Evolutionary conservation across 371 early-diverging fungal species (phyloP).

Genomic region (Actinomortierella ambigua): DNA sequence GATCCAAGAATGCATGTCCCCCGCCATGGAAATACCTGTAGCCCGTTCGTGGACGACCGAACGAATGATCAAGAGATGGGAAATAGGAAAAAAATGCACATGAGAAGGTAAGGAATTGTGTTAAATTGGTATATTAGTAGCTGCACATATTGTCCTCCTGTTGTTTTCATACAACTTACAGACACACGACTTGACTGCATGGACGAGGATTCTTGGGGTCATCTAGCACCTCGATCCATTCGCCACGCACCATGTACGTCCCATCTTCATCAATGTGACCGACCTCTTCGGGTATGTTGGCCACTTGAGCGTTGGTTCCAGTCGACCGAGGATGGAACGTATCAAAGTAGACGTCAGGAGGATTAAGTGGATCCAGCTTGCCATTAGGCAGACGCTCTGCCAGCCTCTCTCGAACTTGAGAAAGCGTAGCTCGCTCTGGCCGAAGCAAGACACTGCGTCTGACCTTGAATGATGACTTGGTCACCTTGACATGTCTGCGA

Average conservation of each 20-base stretch:
- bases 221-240: conserved; percentile 26
- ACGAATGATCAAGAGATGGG: no score
- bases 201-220: conserved; percentile 12
- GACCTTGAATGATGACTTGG: conserved; percentile 15
- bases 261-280: conserved; percentile 22
- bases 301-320: conserved; percentile 6
- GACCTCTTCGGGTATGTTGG: conserved; percentile 38
- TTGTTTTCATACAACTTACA: no score
- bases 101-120: no score
- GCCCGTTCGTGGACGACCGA: no score
- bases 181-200: conserved; percentile 21
- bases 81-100: no score
- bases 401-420: conserved; percentile 9
- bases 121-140: no score
- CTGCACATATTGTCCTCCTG: no score
- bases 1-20: conserved; percentile 19
- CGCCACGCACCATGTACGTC: conserved; percentile 20
- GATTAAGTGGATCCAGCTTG: conserved; percentile 14
- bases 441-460: conserved; percentile 12
- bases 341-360: conserved; percentile 17
- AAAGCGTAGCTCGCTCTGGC: conserved; percentile 18
- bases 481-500: conserved; percentile 6
- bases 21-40: conserved; percentile 2
- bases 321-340: conserved; percentile 19
- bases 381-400: conserved; percentile 9